phyloP scores from a whole-genome alignment of 2,329 filamentous ascomycete genomes.

The Fusarium solani-melongenae region DNA sequence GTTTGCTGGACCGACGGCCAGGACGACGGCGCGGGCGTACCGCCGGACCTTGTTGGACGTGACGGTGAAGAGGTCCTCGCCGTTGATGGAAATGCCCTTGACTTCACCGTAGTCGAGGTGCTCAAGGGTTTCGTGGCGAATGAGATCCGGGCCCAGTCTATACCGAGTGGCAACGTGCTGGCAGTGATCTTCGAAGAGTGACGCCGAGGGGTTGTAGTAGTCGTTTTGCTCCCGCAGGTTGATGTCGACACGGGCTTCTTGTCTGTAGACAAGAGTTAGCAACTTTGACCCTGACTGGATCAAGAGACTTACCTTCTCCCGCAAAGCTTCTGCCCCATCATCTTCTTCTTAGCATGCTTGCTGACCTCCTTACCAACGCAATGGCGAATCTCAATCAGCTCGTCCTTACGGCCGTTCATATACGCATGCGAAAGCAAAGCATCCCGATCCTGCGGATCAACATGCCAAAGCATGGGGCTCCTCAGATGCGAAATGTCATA shows the following conservation, averaged over 20 bases:
- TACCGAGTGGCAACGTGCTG: constrained; percentile 67
- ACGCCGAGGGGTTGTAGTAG: constrained; percentile 73
- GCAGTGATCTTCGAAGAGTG: constrained; percentile 73
- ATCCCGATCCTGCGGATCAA: constrained; percentile 80
- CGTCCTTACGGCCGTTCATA: constrained; percentile 66
- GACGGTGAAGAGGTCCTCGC: constrained; percentile 73
- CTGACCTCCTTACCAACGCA: constrained; percentile 84
- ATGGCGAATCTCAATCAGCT: constrained; percentile 76
- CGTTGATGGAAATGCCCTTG: constrained; percentile 54
- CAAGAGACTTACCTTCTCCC: constrained; percentile 56
- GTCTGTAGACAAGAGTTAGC: constrained; percentile 37
- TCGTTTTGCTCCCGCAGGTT: constrained; percentile 76
- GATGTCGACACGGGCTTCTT: constrained; percentile 62
- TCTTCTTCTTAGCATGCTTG: constrained; percentile 81
- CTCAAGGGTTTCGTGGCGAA: constrained; percentile 69
- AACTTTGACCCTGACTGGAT: neutral
- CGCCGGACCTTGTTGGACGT: constrained; percentile 64
- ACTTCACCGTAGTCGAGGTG: constrained; percentile 70
- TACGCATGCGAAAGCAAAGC: constrained; percentile 77
- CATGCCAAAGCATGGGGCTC: constrained; percentile 86
- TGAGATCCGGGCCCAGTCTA: constrained; percentile 55
- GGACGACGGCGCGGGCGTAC: constrained; percentile 71
- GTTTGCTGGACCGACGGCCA: constrained; percentile 78
- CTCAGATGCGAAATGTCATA: constrained; percentile 78
- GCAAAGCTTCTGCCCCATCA: constrained; percentile 45